Conservation (phyloP, 441 rosid genomes). For the Adansonia madagascariensis region DNA sequence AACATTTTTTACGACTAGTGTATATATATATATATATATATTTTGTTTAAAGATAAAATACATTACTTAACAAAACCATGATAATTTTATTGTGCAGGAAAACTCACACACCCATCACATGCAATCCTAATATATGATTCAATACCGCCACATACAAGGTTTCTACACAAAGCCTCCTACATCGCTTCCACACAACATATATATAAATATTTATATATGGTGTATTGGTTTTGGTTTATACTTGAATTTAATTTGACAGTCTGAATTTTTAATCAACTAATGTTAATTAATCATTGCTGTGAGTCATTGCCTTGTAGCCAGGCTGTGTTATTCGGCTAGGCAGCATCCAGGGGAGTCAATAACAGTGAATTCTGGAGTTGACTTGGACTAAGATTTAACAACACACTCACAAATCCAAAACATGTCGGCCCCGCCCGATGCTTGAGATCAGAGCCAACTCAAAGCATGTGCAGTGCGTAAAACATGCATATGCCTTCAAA, state of each 20-base stretch:
- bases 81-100: too few species aligned
- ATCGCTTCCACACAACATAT: too few species aligned
- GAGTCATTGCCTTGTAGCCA: background rate
- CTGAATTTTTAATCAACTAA: background rate
- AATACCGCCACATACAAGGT: too few species aligned
- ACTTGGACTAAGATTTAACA: background rate
- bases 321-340: background rate
- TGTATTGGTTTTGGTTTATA: background rate
- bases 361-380: background rate
- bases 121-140: too few species aligned
- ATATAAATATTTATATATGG: too few species aligned
- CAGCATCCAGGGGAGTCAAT: background rate
- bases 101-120: too few species aligned
- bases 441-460: background rate
- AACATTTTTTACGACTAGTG: too few species aligned
- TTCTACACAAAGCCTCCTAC: too few species aligned
- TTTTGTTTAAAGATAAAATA: too few species aligned
- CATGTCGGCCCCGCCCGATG: background rate
- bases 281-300: background rate
- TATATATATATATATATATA: too few species aligned
- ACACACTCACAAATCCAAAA: background rate
- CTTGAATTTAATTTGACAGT: background rate
- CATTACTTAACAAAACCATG: too few species aligned
- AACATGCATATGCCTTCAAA: background rate
- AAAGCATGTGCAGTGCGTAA: background rate